Evolutionary conservation across 2,329 filamentous ascomycete species (phyloP), one percentile per base, ranked within the genome.

Genomic region (Podosphaera aphanis): DNA sequence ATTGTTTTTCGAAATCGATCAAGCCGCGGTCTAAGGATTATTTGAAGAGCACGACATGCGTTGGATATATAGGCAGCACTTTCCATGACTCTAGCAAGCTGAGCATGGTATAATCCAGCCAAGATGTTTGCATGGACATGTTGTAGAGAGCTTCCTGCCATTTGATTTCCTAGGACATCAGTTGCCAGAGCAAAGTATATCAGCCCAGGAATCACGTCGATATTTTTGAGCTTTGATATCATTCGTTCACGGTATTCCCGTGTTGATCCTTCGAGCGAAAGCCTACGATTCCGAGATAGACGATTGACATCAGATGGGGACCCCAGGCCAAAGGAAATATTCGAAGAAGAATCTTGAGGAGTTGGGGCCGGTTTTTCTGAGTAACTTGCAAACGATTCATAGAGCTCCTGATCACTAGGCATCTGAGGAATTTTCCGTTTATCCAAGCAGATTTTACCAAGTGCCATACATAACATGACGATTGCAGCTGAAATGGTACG

Each of bases 111-210:
- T 4, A 98, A 64, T 2, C 83, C 84, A 15, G 84, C 84, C 41
- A 95, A 69, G 20, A 95, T 73, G 53, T 78, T 77, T 6, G 81
- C 83, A 59, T 93, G 86, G 3, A 92, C 83, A 57, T 90, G 80
- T 51, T 80, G 77, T 48, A 95, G 67, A 38, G 82, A 81, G 49
- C 79, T 82, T 0, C 80, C 80, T n/a, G 82, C 86, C 31, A 77
- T 69, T 44, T 90, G 76, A 48, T 80, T 80, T 4, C 85, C 85
- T 15, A 95, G 65, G 33, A 95, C 93, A 49, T 90, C 80, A 1
- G 79, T 79, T 2, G 85, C 88, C 49, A 82, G 77, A 1, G 82
- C 81, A 59, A 86, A 94, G 59, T 94, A 94, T 25, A 85, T 80
- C 48, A 95, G 65, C 0, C 90, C 90, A 0, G 90, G 88, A 49